Conservation (phyloP, 257 asterid species). For the Solanum sejunctum region DNA sequence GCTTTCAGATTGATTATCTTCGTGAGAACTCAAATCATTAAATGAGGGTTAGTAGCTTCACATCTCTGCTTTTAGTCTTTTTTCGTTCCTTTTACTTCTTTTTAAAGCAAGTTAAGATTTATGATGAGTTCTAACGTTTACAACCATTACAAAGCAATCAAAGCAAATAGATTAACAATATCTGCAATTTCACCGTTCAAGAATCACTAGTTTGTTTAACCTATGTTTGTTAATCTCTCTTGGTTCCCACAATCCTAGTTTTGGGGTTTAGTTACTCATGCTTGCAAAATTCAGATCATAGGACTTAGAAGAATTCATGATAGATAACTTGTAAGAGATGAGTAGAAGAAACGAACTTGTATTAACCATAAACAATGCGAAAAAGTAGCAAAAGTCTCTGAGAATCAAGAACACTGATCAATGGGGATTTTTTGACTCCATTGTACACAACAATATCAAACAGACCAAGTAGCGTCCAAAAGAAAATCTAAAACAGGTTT, state of each 20-base stretch:
- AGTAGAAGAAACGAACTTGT: not conserved
- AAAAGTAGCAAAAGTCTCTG: not conserved
- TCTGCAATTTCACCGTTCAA: not conserved
- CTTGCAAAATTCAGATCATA: not conserved
- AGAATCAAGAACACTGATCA: not conserved
- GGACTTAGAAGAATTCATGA: not conserved
- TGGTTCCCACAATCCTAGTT: not conserved
- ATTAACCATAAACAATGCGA: not conserved
- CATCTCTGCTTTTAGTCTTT: not conserved
- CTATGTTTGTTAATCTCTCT: not conserved
- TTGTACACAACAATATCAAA: not conserved
- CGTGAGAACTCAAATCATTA: not conserved
- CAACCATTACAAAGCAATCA: not conserved
- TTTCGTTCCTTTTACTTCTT: not conserved
- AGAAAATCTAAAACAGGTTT: not conserved
- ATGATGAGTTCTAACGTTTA: not conserved
- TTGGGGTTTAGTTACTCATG: not conserved
- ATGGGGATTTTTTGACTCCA: not conserved
- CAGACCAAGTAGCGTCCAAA: not conserved
- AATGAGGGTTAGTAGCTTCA: not conserved
- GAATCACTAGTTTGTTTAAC: not conserved
- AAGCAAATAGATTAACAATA: not conserved
- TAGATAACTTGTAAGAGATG: not conserved
- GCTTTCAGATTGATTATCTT: not conserved
- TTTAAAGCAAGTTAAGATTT: not conserved